These are phyloP conservation scores for Dicorynia guianensis DNA, from an alignment of 306 rosid genomes.

Conservation along the genomic window DNA sequence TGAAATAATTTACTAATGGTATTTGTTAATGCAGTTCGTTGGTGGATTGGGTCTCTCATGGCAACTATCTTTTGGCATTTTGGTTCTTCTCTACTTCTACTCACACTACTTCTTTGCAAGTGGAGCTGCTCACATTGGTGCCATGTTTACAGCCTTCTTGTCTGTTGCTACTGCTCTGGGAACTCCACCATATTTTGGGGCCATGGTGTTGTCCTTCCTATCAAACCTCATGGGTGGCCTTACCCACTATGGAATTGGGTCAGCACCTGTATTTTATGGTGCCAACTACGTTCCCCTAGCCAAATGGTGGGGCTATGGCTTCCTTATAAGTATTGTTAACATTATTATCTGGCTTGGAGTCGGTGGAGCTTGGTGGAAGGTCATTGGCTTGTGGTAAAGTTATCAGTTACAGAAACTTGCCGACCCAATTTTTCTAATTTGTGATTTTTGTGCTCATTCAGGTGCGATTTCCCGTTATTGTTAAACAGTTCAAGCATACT, in stretches of 20 bases:
- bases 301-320: conserved; percentile 98
- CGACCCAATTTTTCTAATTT: conserved; percentile 23
- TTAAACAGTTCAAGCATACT: conserved; percentile 53
- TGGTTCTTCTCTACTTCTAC: conserved; percentile 96
- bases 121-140: conserved; percentile 99
- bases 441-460: conserved; percentile 42
- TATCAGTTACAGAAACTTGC: conserved; percentile 41
- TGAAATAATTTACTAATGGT: conserved; percentile 35
- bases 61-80: conserved; percentile 93
- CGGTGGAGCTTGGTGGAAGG: conserved; percentile 97
- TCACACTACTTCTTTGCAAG: conserved; percentile 99
- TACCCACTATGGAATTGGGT: conserved; percentile 97
- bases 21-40: conserved; percentile 71
- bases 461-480: conserved; percentile 31
- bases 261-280: conserved; percentile 95
- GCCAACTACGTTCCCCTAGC: conserved; percentile 96
- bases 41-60: conserved; percentile 97
- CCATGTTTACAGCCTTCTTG: conserved; percentile 98
- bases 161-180: conserved; percentile 99
- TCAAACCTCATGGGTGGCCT: conserved; percentile 99
- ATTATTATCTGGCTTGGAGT: conserved; percentile 91
- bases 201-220: conserved; percentile 89
- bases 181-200: conserved; percentile 90
- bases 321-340: conserved; percentile 80
- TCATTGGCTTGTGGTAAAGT: conserved; percentile 84